A percentile compares a stretch with the other conserved stretches of the same genome.
Evolutionary conservation across 495 filamentous ascomycete species (phyloP).

Genomic region (Neurospora sp.): DNA sequence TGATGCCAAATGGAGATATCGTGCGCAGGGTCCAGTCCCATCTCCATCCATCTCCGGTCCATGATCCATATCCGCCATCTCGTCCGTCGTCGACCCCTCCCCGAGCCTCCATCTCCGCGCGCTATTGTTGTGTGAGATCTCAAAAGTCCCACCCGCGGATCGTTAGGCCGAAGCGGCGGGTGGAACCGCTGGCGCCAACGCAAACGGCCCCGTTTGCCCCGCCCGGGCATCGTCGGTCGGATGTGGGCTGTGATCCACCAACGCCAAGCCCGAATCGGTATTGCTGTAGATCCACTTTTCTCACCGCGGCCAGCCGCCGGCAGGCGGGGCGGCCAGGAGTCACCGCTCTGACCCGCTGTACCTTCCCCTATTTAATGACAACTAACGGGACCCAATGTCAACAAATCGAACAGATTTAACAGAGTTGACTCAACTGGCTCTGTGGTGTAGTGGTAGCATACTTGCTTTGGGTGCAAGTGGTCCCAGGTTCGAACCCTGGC

Average conservation of each 20-base stretch:
- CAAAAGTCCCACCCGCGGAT: neutral
- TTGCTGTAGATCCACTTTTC: neutral
- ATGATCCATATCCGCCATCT: neutral
- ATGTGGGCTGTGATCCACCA: neutral
- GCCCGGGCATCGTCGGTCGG: neutral
- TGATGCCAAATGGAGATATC: neutral
- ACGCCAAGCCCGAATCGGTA: neutral
- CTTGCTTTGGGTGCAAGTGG: neutral
- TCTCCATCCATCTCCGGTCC: neutral
- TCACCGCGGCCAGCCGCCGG: neutral
- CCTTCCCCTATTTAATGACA: neutral
- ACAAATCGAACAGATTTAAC: neutral
- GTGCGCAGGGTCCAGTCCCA: neutral
- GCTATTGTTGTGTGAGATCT: neutral
- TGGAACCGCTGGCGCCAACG: neutral
- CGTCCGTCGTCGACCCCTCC: conserved; percentile 12
- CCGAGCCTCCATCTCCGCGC: conserved; percentile 18
- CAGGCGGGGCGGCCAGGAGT: neutral
- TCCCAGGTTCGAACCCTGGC: neutral
- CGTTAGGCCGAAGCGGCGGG: neutral
- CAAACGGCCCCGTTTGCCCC: neutral
- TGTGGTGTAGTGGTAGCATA: conserved; percentile 1
- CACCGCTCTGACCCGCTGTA: neutral
- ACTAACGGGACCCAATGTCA: neutral
- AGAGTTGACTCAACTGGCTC: neutral